Evolutionary conservation across 1,284 basidiomycete species (phyloP), one percentile per base, ranked within the genome.

Genomic region (Boletus albobrunnescens): DNA sequence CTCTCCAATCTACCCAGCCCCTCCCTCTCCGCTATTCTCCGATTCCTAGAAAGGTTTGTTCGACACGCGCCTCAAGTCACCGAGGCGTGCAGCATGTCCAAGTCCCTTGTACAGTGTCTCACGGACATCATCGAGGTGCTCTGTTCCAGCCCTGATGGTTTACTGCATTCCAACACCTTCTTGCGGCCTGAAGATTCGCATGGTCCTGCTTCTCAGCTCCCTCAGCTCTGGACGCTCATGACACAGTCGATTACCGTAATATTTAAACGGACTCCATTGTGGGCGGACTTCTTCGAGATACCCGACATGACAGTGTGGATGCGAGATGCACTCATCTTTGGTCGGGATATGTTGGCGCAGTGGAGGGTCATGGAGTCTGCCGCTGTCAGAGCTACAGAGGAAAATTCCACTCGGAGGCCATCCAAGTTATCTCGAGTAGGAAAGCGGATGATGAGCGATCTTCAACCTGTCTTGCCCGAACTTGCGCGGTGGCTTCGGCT

Each of bases 281-380:
- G 94, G 94, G 81, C 94, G 0, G 68, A 72, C 10, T 86, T 77
- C 60, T 91, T 90, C 63, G 84, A 88, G 50, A 82, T 81, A 58
- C 78, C 83, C 24, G 82, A 84, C 44, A 95, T 98, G 93, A 78
- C 87, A 20, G 79, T 85, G 39, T 98, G 94, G 94, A 96, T 98
- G 94, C 82, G 93, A 51, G 94, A 97, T 64, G 94, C 93, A 1
- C 74, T 97, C 44, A 93, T 96, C 47, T 93, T 95, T 61, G 91
- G 87, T 13, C 73, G 87, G 55, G 87, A 92, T 57, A 77, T 95
- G 71, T 71, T 95, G 23, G 84, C 82, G 4, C 83, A 91, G 56
- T 80, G 91, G 63, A 74, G 81, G 32, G 78, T 86, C 8, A 84
- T 97, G 53, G 91, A 95, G 65, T 73, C 72, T 19, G 84, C 84